phyloP scores from a whole-genome alignment of 208 protist genomes.

The Crithidia bombi region DNA sequence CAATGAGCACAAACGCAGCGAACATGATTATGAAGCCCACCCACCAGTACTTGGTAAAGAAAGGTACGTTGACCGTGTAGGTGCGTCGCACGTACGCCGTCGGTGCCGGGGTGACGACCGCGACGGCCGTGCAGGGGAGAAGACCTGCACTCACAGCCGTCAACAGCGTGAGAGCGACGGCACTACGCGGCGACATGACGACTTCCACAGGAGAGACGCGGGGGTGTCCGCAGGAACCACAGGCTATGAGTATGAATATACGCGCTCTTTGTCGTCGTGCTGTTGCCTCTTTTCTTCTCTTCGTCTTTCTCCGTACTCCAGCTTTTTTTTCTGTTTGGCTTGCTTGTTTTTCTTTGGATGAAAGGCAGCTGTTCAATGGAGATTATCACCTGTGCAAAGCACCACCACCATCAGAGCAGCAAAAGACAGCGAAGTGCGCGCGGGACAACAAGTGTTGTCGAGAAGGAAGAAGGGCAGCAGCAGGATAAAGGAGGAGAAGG shows the following conservation, averaged over 20 bases:
- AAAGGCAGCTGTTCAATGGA: too few relatives aligned
- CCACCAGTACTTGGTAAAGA: slow-evolving; percentile 48
- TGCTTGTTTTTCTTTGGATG: background rate
- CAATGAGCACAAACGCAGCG: slow-evolving; percentile 28
- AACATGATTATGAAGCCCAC: slow-evolving; percentile 54
- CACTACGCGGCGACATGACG: background rate
- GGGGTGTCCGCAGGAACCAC: too few relatives aligned
- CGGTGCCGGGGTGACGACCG: slow-evolving; percentile 5
- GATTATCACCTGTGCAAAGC: too few relatives aligned
- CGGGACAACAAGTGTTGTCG: too few relatives aligned
- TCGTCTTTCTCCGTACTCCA: background rate
- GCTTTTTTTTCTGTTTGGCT: slow-evolving; percentile 3
- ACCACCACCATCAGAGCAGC: too few relatives aligned
- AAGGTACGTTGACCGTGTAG: slow-evolving; percentile 33
- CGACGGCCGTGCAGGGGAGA: background rate
- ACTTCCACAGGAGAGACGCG: too few relatives aligned
- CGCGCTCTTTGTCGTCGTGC: too few relatives aligned
- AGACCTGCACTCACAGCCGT: background rate
- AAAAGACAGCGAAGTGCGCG: too few relatives aligned
- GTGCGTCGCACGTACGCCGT: slow-evolving; percentile 34
- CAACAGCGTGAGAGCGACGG: background rate
- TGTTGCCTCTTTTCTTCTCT: too few relatives aligned
- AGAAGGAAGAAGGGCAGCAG: too few relatives aligned
- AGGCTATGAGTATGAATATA: too few relatives aligned
- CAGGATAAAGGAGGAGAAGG: too few relatives aligned